Conservation (phyloP, 2,329 filamentous ascomycete genomes). For the Colletotrichum chlorophyti region DNA sequence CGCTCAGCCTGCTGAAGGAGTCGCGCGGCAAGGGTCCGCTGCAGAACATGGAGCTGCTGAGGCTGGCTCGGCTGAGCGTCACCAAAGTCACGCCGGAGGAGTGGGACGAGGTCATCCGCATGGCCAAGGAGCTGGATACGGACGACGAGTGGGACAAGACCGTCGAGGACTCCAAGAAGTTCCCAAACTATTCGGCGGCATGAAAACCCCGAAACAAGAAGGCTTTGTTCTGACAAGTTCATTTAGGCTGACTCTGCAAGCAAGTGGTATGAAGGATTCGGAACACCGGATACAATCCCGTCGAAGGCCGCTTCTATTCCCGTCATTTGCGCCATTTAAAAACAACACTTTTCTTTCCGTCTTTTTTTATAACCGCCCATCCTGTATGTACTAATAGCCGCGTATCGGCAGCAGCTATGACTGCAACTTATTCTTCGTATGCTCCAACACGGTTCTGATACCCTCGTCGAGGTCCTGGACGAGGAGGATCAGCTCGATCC, state of each 20-base stretch:
- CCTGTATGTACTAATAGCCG: neutral
- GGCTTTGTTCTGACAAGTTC: neutral
- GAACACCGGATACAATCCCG: conserved; percentile 12
- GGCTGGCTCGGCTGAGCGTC: conserved; percentile 64
- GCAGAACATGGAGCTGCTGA: conserved; percentile 78
- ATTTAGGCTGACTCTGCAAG: conserved; percentile 23
- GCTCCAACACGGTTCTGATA: conserved; percentile 61
- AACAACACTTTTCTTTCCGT: neutral
- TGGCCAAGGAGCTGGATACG: conserved; percentile 22
- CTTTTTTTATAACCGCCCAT: neutral
- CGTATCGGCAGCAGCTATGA: conserved; percentile 15
- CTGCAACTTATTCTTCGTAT: conserved; percentile 49
- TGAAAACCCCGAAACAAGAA: neutral
- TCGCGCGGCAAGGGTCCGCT: conserved; percentile 69
- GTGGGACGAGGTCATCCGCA: conserved; percentile 54
- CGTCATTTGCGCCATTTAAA: conserved; percentile 10
- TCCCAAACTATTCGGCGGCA: conserved; percentile 19
- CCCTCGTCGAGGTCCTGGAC: conserved; percentile 60
- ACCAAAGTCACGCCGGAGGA: conserved; percentile 67
- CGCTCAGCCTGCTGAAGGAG: conserved; percentile 75
- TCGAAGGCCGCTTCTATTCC: conserved; percentile 18
- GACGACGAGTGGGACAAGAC: conserved; percentile 22
- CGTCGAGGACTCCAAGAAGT: conserved; percentile 20
- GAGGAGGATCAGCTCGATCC: conserved; percentile 61
- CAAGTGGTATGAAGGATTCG: conserved; percentile 24